Evolutionary conservation across 2,329 filamentous ascomycete genomes (phyloP).

Genomic region (Graphilbum fragrans): DNA sequence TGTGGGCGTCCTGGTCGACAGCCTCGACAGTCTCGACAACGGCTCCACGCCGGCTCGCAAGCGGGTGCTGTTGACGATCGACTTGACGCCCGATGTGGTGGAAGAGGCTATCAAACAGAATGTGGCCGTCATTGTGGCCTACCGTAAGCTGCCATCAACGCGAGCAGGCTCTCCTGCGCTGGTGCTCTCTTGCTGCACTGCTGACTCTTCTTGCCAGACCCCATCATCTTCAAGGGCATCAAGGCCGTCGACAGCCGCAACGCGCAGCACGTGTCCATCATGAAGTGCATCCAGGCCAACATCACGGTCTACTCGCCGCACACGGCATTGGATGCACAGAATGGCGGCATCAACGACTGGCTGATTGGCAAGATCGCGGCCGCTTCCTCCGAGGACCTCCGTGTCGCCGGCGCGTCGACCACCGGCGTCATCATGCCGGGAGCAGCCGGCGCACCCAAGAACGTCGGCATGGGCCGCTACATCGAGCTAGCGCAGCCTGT

Average conservation of each 20-base stretch:
- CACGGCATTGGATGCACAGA: constrained; percentile 82
- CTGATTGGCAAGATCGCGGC: constrained; percentile 66
- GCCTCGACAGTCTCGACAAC: constrained; percentile 16
- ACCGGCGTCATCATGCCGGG: constrained; percentile 20
- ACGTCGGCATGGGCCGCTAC: constrained; percentile 40
- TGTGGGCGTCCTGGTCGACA: constrained; percentile 63
- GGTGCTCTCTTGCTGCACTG: background rate
- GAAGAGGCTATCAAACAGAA: constrained; percentile 74
- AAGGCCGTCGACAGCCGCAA: constrained; percentile 79
- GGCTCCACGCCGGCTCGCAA: constrained; percentile 7
- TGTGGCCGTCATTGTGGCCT: constrained; percentile 73
- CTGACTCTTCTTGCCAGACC: constrained; percentile 42
- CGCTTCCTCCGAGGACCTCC: background rate
- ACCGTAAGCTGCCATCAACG: constrained; percentile 46
- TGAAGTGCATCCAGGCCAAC: constrained; percentile 71
- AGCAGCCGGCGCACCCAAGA: constrained; percentile 18
- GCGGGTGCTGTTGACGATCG: constrained; percentile 57
- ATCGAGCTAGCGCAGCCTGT: constrained; percentile 28
- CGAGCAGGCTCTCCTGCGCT: background rate
- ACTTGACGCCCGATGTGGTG: constrained; percentile 79
- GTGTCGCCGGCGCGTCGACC: constrained; percentile 18
- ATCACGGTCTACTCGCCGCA: constrained; percentile 95
- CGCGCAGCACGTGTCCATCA: constrained; percentile 73
- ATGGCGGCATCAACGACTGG: constrained; percentile 84
- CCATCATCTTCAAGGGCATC: constrained; percentile 88